Evolutionary conservation across 768 basidiomycete species (phyloP).

Genomic region (Naganishia antarctica): DNA sequence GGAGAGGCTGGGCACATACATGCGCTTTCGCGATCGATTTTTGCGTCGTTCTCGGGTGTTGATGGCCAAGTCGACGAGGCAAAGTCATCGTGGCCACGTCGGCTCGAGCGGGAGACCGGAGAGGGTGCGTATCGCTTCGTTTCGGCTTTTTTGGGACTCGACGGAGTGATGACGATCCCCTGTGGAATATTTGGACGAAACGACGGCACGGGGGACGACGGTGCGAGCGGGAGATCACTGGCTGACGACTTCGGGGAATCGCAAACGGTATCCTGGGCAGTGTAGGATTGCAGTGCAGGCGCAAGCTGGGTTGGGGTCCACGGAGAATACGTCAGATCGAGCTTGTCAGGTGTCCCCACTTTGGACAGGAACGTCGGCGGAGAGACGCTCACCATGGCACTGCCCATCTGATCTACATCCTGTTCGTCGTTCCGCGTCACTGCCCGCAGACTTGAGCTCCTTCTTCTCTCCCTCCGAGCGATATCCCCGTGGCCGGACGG

Average conservation of each 20-base stretch:
- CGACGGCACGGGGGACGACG: background rate
- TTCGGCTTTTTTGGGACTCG: constrained; percentile 35
- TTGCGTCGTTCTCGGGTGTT: no score
- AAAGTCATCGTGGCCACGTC: background rate
- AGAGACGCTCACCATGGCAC: background rate
- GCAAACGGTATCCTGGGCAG: no score
- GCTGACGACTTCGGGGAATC: no score
- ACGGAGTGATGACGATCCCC: constrained; percentile 43
- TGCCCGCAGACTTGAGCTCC: background rate
- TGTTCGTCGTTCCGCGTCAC: no score
- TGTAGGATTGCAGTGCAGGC: no score
- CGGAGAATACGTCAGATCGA: no score
- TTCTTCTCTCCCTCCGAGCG: constrained; percentile 6
- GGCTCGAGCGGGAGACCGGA: background rate
- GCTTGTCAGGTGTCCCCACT: no score
- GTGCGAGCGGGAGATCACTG: background rate
- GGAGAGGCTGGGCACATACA: background rate
- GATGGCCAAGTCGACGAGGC: background rate
- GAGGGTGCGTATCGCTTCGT: background rate
- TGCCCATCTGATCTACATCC: background rate
- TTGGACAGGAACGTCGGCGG: no score
- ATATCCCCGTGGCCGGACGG: constrained; percentile 19
- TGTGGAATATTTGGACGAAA: constrained; percentile 9
- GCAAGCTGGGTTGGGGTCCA: no score
- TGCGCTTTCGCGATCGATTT: no score